These are phyloP conservation scores for Tylopilus plumbeoviolaceoides DNA, from an alignment of 768 basidiomycete species.

Conservation along the genomic window DNA sequence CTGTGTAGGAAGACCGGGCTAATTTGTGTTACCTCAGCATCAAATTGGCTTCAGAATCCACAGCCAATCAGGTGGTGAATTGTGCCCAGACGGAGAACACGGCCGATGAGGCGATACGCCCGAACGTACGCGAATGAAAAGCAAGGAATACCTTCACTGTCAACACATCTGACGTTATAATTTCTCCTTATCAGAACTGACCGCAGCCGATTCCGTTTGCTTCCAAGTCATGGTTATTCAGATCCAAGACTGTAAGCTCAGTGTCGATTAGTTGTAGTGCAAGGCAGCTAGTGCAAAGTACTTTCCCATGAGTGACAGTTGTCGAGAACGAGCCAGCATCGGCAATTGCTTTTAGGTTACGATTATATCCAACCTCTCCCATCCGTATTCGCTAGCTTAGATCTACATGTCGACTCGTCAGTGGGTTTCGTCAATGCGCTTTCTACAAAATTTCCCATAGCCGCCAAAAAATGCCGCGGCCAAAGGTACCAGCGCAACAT, in stretches of 20 bases:
- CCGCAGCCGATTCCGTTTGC: neutral
- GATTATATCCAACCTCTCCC: neutral
- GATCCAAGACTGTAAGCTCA: no score
- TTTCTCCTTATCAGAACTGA: neutral
- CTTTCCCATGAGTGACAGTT: no score
- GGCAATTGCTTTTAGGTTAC: no score
- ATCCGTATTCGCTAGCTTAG: neutral
- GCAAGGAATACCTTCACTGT: no score
- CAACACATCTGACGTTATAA: no score
- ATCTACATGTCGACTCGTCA: neutral
- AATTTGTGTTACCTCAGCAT: no score
- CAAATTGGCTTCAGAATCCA: no score
- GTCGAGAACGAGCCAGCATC: no score
- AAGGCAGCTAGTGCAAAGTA: no score
- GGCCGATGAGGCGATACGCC: neutral
- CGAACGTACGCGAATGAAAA: neutral
- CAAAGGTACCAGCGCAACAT: neutral
- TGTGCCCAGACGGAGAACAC: neutral
- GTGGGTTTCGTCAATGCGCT: neutral
- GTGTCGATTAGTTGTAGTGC: no score
- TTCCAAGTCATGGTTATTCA: neutral
- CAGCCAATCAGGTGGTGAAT: neutral
- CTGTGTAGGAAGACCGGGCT: no score
- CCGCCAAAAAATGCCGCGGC: neutral
- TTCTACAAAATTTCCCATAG: neutral